These are phyloP conservation scores for Plantago coronopus DNA, from an alignment of 305 asterid genomes.

Conservation along the genomic window DNA sequence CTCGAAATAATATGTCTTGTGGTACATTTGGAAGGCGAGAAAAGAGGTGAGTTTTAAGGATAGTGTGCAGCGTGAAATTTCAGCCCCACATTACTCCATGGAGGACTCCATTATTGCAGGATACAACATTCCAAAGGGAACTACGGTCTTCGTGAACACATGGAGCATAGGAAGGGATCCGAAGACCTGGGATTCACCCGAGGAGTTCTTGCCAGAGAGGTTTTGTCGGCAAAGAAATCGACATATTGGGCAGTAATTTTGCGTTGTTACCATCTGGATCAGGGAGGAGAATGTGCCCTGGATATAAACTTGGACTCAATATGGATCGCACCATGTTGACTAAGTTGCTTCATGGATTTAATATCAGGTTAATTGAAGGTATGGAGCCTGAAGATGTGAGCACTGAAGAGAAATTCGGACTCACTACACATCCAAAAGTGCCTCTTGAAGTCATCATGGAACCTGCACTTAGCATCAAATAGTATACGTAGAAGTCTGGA, in stretches of 20 bases:
- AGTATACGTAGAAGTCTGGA: no score
- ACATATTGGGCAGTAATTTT: constrained; percentile 25
- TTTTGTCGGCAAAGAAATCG: constrained; percentile 22
- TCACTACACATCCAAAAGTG: constrained; percentile 30
- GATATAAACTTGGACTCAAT: constrained; percentile 29
- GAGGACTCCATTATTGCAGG: constrained; percentile 39
- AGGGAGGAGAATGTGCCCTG: constrained; percentile 36
- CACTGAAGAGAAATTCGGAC: constrained; percentile 33
- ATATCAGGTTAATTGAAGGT: constrained; percentile 22
- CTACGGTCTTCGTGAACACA: constrained; percentile 31
- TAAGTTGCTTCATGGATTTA: constrained; percentile 35
- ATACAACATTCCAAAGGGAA: constrained; percentile 41
- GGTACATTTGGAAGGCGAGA: no score
- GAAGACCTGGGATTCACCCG: constrained; percentile 26
- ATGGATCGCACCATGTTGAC: constrained; percentile 27
- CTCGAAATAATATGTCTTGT: no score
- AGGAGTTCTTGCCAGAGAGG: constrained; percentile 32
- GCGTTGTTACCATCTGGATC: constrained; percentile 36
- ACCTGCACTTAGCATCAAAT: constrained; percentile 24
- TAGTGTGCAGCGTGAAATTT: no score
- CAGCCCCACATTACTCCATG: constrained; percentile 22
- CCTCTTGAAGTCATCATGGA: constrained; percentile 24
- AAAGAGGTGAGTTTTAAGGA: no score
- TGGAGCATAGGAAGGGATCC: constrained; percentile 54
- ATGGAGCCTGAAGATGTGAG: constrained; percentile 25